Base-by-base conservation (phyloP, 2,329 filamentous ascomycete genomes). In the Hymenoscyphus linearis region DNA sequence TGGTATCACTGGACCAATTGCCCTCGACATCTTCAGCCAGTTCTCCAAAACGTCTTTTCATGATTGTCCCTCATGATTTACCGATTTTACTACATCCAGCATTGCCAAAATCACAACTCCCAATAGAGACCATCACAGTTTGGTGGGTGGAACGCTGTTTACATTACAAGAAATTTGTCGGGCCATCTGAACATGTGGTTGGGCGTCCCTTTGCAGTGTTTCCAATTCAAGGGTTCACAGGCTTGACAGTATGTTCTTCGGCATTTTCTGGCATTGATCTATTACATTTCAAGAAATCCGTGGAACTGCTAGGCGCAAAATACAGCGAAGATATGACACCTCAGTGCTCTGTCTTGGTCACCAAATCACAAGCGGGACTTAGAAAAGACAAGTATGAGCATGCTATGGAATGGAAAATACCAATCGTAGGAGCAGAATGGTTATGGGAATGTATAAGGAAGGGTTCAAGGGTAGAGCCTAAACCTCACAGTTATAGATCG, bases 61-160 rank as follows among this genome's bases (percentile, higher is more conserved):
- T 81, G 53, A 69, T 83, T 55, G 70, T 82, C 18, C 80, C 82
- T 60, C 75, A 79, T 66, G 72, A 78, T 60, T 68, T 76, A 27
- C 69, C 73, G 53, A 59, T 70, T 22, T 59, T 64, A 18, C 52
- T 68, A 16, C 61, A 64, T 58, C 69, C 71, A 35, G 67, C 74
- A 55, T 64, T 77, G 9, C 71, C 73, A 35, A 62, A 67, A 47
- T 66, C 74, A 55, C 71, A 69, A 55, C 64, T 66, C 25, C 74
- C 77, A 64, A 77, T 79, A 59, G 74, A 79, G 55, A 71, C 80
- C 14, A 86, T 96, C 35, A 98, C 92, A 12, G 92, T 96, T 71
- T 96, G 95, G 81, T 99, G 93, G 83, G 81, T 99, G 58, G 95
- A 99, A 76, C 85, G 86, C 55, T 98, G 93, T 72, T 78, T 99